Percentiles rank a stretch among this genome's conserved stretches.
These are phyloP conservation scores for Magnolia kwangsiensis DNA, from an alignment of 164 flowering plant genomes.

Conservation along the genomic window DNA sequence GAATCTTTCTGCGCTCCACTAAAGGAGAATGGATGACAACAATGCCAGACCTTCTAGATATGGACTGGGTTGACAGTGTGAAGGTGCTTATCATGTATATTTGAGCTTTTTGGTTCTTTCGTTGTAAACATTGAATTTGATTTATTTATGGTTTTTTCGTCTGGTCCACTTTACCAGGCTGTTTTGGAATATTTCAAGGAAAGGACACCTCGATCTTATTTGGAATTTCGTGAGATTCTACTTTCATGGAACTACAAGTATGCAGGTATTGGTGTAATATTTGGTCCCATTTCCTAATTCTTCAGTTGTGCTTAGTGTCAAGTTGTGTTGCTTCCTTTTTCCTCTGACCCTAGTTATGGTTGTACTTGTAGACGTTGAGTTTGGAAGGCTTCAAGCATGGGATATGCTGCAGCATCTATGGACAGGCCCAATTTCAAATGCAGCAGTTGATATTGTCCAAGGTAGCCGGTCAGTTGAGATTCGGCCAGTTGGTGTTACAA, in stretches of 20 bases:
- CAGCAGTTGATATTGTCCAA: conserved; percentile 96
- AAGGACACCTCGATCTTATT: conserved; percentile 87
- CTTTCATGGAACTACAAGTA: conserved; percentile 97
- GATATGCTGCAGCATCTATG: conserved; percentile 98
- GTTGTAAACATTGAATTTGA: not conserved
- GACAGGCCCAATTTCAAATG: conserved; percentile 97
- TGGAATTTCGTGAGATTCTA: conserved; percentile 79
- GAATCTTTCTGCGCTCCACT: conserved; percentile 71
- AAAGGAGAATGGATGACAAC: conserved; percentile 82
- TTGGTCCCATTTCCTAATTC: not conserved
- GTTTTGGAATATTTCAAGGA: conserved; percentile 86
- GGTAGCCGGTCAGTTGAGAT: conserved; percentile 97
- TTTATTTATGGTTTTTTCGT: not conserved
- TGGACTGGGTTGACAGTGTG: conserved; percentile 87
- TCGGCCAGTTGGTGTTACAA: conserved; percentile 93
- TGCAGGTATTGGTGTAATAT: conserved; percentile 51
- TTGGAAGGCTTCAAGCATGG: conserved; percentile 95
- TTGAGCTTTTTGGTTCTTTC: conserved; percentile 2
- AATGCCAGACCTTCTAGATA: conserved; percentile 72
- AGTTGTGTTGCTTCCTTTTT: not conserved
- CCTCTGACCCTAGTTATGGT: conserved; percentile 5
- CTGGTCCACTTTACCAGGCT: conserved; percentile 40
- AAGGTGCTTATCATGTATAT: conserved; percentile 37
- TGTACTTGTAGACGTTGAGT: conserved; percentile 48
- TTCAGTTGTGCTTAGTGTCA: not conserved